A percentile compares a stretch with the other conserved stretches of the same genome.
Conservation (phyloP, 768 basidiomycete genomes). For the Phaeotremella fagi region DNA sequence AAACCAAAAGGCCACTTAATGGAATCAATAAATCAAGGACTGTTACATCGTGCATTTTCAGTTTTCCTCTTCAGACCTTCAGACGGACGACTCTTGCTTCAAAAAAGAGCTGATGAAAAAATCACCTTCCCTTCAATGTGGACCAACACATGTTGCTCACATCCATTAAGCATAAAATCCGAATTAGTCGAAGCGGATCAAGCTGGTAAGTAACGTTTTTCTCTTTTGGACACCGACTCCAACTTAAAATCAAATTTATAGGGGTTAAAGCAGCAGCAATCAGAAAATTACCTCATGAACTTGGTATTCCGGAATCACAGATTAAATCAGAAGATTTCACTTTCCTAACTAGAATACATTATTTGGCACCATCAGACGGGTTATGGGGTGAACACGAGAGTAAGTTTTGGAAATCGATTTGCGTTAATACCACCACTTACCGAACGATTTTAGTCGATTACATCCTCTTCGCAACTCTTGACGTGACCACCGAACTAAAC, state of each 20-base stretch:
- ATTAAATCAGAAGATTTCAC: constrained; percentile 81
- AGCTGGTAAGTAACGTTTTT: constrained; percentile 41
- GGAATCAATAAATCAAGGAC: constrained; percentile 86
- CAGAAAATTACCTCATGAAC: constrained; percentile 91
- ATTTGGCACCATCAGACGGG: constrained; percentile 86
- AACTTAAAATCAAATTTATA: constrained; percentile 34
- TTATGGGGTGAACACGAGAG: constrained; percentile 99
- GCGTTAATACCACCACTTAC: background rate
- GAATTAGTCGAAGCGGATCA: constrained; percentile 84
- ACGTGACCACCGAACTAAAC: constrained; percentile 78
- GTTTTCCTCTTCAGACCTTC: constrained; percentile 92
- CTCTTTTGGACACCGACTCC: background rate
- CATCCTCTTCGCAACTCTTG: constrained; percentile 86
- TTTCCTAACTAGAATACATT: constrained; percentile 94
- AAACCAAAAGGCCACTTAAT: constrained; percentile 76
- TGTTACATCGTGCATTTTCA: constrained; percentile 96
- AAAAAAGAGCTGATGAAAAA: constrained; percentile 95
- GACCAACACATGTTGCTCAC: constrained; percentile 99
- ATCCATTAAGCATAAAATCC: constrained; percentile 65
- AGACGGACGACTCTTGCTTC: constrained; percentile 87
- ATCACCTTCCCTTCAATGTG: constrained; percentile 99
- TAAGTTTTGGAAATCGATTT: constrained; percentile 46
- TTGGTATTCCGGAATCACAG: constrained; percentile 78
- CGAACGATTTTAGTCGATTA: constrained; percentile 70
- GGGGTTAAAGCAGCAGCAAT: constrained; percentile 88